Conservation (phyloP, 2,329 filamentous ascomycete species). For the Clonostachys solani region DNA sequence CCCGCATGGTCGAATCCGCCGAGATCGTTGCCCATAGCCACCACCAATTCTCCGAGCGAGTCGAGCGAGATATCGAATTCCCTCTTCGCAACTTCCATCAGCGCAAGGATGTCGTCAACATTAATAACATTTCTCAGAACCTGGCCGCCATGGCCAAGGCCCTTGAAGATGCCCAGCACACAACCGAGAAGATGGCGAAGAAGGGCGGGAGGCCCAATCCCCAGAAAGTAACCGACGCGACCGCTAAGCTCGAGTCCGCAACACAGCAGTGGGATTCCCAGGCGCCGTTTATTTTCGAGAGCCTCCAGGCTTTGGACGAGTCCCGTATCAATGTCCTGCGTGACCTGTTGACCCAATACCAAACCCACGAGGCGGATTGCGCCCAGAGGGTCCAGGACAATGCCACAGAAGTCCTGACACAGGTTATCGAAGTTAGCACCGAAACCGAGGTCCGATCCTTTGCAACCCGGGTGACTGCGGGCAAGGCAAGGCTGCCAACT, state of each 20-base stretch:
- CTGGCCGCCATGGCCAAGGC: constrained; percentile 77
- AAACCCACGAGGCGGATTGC: constrained; percentile 88
- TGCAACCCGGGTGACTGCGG: constrained; percentile 35
- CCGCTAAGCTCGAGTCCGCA: constrained; percentile 71
- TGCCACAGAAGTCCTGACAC: constrained; percentile 75
- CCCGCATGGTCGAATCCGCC: constrained; percentile 75
- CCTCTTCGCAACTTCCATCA: constrained; percentile 73
- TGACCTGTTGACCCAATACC: constrained; percentile 85
- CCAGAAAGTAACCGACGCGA: constrained; percentile 72
- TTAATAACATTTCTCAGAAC: constrained; percentile 79
- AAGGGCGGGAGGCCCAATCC: constrained; percentile 75
- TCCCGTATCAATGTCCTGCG: constrained; percentile 83
- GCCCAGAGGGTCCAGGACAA: constrained; percentile 71
- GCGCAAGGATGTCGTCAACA: constrained; percentile 74
- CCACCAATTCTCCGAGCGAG: constrained; percentile 71
- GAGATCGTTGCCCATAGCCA: constrained; percentile 82
- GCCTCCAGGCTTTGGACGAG: constrained; percentile 87
- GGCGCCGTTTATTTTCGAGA: constrained; percentile 92
- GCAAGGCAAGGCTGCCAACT: constrained; percentile 25
- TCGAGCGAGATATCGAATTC: constrained; percentile 84
- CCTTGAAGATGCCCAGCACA: constrained; percentile 78
- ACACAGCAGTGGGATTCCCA: constrained; percentile 87
- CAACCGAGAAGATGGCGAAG: constrained; percentile 75
- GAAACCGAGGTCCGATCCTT: constrained; percentile 82
- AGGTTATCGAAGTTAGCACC: constrained; percentile 82